Conservation (phyloP, 1,139 yeast genomes). For the Pichia terricola region DNA sequence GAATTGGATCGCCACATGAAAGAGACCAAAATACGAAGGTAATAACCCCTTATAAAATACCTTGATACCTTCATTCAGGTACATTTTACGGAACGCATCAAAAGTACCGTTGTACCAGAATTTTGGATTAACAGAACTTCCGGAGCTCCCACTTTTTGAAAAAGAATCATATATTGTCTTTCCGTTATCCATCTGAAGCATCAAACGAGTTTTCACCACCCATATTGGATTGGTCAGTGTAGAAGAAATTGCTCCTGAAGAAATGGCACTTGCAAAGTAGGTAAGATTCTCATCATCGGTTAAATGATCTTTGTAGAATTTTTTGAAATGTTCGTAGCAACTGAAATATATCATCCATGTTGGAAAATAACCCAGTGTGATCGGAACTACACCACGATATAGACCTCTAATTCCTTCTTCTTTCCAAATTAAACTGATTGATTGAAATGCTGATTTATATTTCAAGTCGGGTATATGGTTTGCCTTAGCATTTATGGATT, state of each 20-base stretch:
- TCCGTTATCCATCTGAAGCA: slow-evolving; percentile 68
- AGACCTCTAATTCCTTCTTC: slow-evolving; percentile 82
- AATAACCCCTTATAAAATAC: slow-evolving; percentile 89
- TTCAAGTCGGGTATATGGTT: slow-evolving; percentile 18
- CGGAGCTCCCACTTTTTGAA: slow-evolving; percentile 2
- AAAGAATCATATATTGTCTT: slow-evolving; percentile 29
- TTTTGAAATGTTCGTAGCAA: slow-evolving; percentile 73
- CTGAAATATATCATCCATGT: slow-evolving; percentile 96
- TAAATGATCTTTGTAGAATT: slow-evolving; percentile 30
- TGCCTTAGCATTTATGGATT: slow-evolving; percentile 6
- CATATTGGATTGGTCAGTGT: slow-evolving; percentile 91
- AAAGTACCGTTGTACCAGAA: slow-evolving; percentile 61
- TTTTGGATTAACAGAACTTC: not conserved
- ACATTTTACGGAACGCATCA: slow-evolving; percentile 79
- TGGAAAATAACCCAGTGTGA: slow-evolving; percentile 87
- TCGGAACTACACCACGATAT: slow-evolving; percentile 86
- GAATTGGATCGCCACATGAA: slow-evolving; percentile 94
- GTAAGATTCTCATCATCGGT: slow-evolving; percentile 40
- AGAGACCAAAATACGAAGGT: slow-evolving; percentile 82
- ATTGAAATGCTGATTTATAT: slow-evolving; percentile 48
- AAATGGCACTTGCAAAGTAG: slow-evolving; percentile 73
- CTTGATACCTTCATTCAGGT: slow-evolving; percentile 61
- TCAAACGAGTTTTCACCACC: slow-evolving; percentile 91
- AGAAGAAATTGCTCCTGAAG: slow-evolving; percentile 85
- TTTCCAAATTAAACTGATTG: slow-evolving; percentile 50